Conservation (phyloP, 371 early-diverging fungal genomes). For the Mucor indicus region DNA sequence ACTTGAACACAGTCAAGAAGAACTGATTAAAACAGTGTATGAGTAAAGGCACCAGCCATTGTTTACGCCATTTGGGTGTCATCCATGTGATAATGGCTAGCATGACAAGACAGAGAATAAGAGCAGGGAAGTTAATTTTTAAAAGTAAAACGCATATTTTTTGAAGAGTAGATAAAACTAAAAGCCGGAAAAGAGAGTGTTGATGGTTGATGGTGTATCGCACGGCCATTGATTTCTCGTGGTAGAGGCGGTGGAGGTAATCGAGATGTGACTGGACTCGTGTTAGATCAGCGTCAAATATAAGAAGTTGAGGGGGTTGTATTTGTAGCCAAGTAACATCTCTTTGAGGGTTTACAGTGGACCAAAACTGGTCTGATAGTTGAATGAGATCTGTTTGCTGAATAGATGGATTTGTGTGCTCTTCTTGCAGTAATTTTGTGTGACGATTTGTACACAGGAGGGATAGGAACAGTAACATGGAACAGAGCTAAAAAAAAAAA, state of each 20-base stretch:
- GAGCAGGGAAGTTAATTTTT: constrained; percentile 23
- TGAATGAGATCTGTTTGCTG: constrained; percentile 14
- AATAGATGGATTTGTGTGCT: not conserved
- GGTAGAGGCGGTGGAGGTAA: constrained; percentile 14
- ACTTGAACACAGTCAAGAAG: not conserved
- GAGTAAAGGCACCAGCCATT: constrained; percentile 25
- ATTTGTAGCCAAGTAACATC: constrained; percentile 24
- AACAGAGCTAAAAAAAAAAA: constrained; percentile 17
- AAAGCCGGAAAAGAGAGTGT: constrained; percentile 17
- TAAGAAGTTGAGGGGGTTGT: constrained; percentile 20
- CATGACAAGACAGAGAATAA: constrained; percentile 24
- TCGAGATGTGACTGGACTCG: constrained; percentile 5
- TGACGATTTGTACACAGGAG: constrained; percentile 16
- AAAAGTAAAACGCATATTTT: constrained; percentile 2
- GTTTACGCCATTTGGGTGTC: constrained; percentile 30
- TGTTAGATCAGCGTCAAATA: not conserved
- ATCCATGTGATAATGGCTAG: constrained; percentile 35
- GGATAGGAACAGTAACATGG: constrained; percentile 19
- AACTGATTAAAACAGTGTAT: constrained; percentile 7
- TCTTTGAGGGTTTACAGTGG: constrained; percentile 29
- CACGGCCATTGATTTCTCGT: constrained; percentile 9
- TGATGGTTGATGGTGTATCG: constrained; percentile 5
- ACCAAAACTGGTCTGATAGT: constrained; percentile 30
- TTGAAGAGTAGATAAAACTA: constrained; percentile 15
- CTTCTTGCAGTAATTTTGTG: not conserved